Conservation (phyloP, 2,329 filamentous ascomycete species). For the Pseudohalonectria lignicola region DNA sequence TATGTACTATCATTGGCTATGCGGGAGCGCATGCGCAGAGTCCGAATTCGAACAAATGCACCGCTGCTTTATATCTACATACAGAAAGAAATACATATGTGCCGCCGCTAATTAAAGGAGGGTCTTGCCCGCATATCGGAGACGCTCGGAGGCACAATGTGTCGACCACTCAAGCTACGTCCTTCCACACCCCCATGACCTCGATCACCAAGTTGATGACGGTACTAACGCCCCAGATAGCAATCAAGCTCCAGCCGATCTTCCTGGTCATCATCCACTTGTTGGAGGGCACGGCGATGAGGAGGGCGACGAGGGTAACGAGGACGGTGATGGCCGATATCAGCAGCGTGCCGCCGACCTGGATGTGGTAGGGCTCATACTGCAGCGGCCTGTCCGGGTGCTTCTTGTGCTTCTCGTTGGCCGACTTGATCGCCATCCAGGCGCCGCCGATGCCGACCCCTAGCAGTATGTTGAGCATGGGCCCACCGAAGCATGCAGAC, state of each 20-base stretch:
- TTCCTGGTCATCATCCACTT: conserved; percentile 73
- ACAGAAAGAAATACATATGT: too few relatives aligned
- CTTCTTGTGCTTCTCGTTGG: conserved; percentile 52
- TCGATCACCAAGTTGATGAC: conserved; percentile 74
- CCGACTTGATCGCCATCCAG: conserved; percentile 70
- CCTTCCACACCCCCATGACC: conserved; percentile 46
- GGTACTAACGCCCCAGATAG: conserved; percentile 72
- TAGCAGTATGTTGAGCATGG: conserved; percentile 93
- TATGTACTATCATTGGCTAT: too few relatives aligned
- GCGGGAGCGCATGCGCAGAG: too few relatives aligned
- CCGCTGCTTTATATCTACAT: too few relatives aligned
- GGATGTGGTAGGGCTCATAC: conserved; percentile 71
- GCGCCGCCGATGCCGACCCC: conserved; percentile 87
- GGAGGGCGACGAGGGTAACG: conserved; percentile 63
- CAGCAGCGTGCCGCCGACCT: conserved; percentile 74
- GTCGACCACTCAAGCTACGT: conserved; percentile 5
- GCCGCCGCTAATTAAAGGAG: too few relatives aligned
- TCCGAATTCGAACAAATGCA: too few relatives aligned
- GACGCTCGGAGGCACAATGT: too few relatives aligned
- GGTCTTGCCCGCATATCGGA: too few relatives aligned
- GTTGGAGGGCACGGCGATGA: conserved; percentile 75
- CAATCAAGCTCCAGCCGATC: conserved; percentile 73
- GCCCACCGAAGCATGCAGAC: conserved; percentile 93
- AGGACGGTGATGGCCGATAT: conserved; percentile 79
- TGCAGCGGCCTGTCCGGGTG: conserved; percentile 53